phyloP scores from a whole-genome alignment of 75 land plant species.

The Pseudotsuga menziesii region DNA sequence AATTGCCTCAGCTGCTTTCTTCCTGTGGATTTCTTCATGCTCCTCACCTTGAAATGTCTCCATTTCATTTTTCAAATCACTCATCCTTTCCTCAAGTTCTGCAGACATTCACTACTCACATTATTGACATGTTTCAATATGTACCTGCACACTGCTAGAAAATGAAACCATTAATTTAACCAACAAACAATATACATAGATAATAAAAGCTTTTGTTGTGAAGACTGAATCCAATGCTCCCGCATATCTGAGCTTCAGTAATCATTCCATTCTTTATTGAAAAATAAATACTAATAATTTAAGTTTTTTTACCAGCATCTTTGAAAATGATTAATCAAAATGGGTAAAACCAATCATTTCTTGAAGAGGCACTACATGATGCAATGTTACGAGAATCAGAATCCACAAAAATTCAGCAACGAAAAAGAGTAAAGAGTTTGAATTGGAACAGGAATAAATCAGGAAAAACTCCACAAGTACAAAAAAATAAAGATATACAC shows the following conservation, averaged over 20 bases:
- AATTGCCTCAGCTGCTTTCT: constrained; percentile 75
- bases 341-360: not conserved
- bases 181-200: not conserved
- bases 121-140: not conserved
- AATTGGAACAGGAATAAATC: too few relatives aligned
- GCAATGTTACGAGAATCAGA: not conserved
- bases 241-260: not conserved
- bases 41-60: constrained; percentile 52
- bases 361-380: not conserved
- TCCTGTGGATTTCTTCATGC: constrained; percentile 60
- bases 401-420: too few relatives aligned
- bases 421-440: too few relatives aligned
- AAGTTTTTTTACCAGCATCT: not conserved
- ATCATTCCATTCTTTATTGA: not conserved
- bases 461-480: too few relatives aligned
- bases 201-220: too few relatives aligned
- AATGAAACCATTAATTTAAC: not conserved
- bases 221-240: too few relatives aligned
- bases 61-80: constrained; percentile 77
- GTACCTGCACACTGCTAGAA: not conserved
- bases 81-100: constrained; percentile 95
- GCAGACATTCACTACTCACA: constrained; percentile 11
- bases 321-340: not conserved
- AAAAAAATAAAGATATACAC: too few relatives aligned
- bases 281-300: not conserved